Base-by-base conservation (phyloP, 2,329 filamentous ascomycete species). In the Paecilomyces niveus region DNA sequence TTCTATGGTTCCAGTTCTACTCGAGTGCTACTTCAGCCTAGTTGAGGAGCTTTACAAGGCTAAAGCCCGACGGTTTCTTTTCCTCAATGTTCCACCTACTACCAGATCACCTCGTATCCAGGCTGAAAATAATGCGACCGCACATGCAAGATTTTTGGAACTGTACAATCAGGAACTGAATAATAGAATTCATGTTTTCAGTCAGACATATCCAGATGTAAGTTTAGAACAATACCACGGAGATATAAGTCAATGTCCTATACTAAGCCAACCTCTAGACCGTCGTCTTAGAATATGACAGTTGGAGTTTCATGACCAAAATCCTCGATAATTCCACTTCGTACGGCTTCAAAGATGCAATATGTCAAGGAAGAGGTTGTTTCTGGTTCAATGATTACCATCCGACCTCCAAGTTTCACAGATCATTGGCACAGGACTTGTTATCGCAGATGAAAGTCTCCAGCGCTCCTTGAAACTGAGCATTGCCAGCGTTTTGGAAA, bases 21-120 rank as follows among this genome's bases (percentile, higher is more conserved):
- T 81, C 63, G 72, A 74, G 13, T 69, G 70, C 29, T 81, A 82
- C 55, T 78, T 78, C 54, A 62, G 66, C 2, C 69, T 78, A 52
- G 61, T 78, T 53, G 67, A 80, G 57, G 66, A 76, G 21, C 71
- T 88, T 6, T 85, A 85, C 61, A 67, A 72, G 2, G 72, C 76
- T 2, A 85, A 85, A 0, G 79, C 79, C 1, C 74, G 84, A 4
- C 85, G 85, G 57, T 87, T 87, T 60, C 74, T 81, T 1, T 78
- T 87, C 56, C 61, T 88, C 31, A 85, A 79, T 56, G 83, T 86
- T 0, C 85, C 85, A 1, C 82, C 81, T 1, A 64, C 62, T 0
- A 65, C 65, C n/a, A 64, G 68, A 6, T 65, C 62, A 35, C 70
- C 70, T 26, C 55, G 61, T 1, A 65, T 70, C 18, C 10, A 22